Evolutionary conservation across 2,329 filamentous ascomycete species (phyloP).

Genomic region (Cladosporium phlei): DNA sequence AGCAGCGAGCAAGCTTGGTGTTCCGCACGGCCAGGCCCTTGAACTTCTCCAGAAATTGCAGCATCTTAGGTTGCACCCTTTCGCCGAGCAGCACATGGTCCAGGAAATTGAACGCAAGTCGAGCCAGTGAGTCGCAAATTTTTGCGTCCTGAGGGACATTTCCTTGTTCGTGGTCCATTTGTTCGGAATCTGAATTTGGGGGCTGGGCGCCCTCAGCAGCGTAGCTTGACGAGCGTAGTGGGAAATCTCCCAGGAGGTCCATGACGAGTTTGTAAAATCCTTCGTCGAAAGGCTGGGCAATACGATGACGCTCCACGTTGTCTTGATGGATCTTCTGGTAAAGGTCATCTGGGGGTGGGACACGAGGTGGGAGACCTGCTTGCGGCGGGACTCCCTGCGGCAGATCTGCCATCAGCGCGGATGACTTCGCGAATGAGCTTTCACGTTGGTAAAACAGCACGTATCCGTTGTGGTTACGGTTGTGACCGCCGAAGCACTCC

Average conservation of each 20-base stretch:
- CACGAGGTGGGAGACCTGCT: background rate
- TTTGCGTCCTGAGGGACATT: background rate
- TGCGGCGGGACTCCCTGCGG: background rate
- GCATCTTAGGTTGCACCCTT: background rate
- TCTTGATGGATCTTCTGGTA: conserved; percentile 13
- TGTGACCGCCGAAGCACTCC: conserved; percentile 62
- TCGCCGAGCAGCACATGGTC: conserved; percentile 7
- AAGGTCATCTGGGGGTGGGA: conserved; percentile 7
- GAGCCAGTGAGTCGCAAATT: background rate
- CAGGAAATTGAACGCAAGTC: conserved; percentile 1
- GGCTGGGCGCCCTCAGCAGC: background rate
- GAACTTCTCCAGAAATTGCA: background rate
- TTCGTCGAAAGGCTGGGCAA: conserved; percentile 23
- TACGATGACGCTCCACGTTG: conserved; percentile 18
- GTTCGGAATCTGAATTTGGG: background rate
- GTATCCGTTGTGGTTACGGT: conserved; percentile 65
- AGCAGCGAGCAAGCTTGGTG: conserved; percentile 2
- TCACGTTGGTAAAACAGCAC: conserved; percentile 95
- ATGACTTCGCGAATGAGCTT: conserved; percentile 53
- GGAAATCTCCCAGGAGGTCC: background rate
- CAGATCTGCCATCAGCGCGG: conserved; percentile 2
- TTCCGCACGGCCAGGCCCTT: background rate
- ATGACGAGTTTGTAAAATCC: conserved; percentile 16
- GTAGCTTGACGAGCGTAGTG: background rate
- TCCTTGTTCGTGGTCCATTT: background rate